These are phyloP conservation scores for Pseudogymnoascus sp. DNA, from an alignment of 2,329 filamentous ascomycete genomes.

Conservation along the genomic window DNA sequence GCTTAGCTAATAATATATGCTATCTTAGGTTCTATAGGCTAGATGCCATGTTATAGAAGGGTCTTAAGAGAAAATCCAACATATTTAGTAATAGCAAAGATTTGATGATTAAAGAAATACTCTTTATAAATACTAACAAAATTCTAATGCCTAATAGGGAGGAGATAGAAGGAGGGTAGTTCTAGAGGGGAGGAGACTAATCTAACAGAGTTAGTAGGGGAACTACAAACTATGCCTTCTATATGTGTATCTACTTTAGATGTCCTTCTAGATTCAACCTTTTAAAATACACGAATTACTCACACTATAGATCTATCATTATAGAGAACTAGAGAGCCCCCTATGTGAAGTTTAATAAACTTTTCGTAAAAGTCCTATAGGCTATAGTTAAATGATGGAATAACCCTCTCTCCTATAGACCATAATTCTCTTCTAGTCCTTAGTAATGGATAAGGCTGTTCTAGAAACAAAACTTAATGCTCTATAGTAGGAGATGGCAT, in stretches of 20 bases:
- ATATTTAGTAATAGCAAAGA: conserved; percentile 7
- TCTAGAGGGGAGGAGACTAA: too few relatives aligned
- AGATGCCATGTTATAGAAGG: neutral
- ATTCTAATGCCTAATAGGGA: too few relatives aligned
- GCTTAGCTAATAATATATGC: neutral
- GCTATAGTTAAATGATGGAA: too few relatives aligned
- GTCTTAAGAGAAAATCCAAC: neutral
- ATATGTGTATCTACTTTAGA: too few relatives aligned
- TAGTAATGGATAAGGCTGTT: too few relatives aligned
- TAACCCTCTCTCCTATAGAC: neutral
- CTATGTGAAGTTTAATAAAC: neutral
- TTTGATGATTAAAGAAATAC: neutral
- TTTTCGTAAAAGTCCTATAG: conserved; percentile 10
- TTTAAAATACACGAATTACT: neutral
- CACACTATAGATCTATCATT: neutral
- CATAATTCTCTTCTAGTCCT: too few relatives aligned
- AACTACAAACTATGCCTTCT: too few relatives aligned
- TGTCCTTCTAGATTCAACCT: too few relatives aligned
- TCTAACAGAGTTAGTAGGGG: too few relatives aligned
- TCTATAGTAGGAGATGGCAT: too few relatives aligned
- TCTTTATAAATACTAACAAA: neutral
- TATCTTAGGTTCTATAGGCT: conserved; percentile 1
- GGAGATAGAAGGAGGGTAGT: neutral
- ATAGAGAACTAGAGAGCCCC: neutral
- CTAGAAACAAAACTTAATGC: too few relatives aligned